These are phyloP conservation scores for Paramecium sonneborni DNA, from an alignment of 73 alveolate genomes.

Conservation along the genomic window DNA sequence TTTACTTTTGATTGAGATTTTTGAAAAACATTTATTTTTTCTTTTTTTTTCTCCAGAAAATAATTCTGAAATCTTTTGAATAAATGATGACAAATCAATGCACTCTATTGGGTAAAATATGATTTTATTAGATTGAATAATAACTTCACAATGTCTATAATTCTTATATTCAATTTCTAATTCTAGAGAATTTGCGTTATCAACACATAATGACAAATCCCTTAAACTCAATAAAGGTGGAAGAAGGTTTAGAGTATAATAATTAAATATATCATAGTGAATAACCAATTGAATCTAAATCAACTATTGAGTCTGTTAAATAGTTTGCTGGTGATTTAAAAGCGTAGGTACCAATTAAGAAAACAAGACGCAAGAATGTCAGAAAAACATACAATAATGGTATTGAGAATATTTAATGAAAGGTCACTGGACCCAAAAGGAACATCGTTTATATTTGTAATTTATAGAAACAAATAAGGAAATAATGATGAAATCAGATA, in stretches of 20 bases:
- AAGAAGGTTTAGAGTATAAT: neutral
- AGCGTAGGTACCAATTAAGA: neutral
- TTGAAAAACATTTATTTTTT: neutral
- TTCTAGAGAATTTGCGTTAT: neutral
- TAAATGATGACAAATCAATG: neutral
- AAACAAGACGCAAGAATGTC: neutral
- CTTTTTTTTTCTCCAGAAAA: neutral
- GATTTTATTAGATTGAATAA: neutral
- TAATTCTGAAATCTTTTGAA: neutral
- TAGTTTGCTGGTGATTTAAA: neutral
- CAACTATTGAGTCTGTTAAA: slow-evolving; percentile 19
- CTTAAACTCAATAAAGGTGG: neutral
- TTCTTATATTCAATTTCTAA: neutral
- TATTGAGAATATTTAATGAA: neutral
- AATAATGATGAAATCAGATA: slow-evolving; percentile 25
- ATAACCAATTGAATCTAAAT: slow-evolving; percentile 6
- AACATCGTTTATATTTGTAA: slow-evolving; percentile 28
- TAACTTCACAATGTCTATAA: neutral
- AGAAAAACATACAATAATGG: slow-evolving; percentile 39
- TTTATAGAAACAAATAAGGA: neutral
- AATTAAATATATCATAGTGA: neutral
- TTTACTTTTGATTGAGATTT: neutral
- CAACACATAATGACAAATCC: neutral
- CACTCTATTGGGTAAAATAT: neutral
- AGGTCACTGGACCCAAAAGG: slow-evolving; percentile 53